These are phyloP conservation scores for Vitis labrusca DNA, from an alignment of 164 flowering plant genomes.

Conservation along the genomic window DNA sequence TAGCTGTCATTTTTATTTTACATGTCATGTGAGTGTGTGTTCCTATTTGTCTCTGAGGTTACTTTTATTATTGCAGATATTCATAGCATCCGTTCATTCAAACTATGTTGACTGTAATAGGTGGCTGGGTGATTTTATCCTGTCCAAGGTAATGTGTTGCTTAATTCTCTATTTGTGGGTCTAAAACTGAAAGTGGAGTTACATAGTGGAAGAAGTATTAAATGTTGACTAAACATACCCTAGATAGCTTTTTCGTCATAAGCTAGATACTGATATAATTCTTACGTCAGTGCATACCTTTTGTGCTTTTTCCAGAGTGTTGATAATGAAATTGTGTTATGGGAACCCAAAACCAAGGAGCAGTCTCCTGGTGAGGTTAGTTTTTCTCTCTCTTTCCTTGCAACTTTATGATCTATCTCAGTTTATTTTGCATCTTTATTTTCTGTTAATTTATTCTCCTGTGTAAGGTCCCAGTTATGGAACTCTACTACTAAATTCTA, in stretches of 20 bases:
- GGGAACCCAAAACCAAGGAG: slow-evolving; percentile 95
- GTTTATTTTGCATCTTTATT: not conserved
- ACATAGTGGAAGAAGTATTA: not conserved
- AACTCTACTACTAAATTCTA: not conserved
- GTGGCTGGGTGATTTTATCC: slow-evolving; percentile 96
- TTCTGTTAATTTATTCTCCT: not conserved
- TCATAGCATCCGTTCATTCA: slow-evolving; percentile 85
- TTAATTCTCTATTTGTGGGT: not conserved
- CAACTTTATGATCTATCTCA: not conserved
- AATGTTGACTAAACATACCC: not conserved
- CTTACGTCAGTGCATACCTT: slow-evolving; percentile 6
- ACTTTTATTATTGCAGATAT: slow-evolving; percentile 48
- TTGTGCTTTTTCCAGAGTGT: slow-evolving; percentile 65
- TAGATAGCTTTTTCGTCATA: not conserved
- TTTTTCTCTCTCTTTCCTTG: not conserved
- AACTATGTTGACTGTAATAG: slow-evolving; percentile 97
- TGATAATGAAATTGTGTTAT: slow-evolving; percentile 89
- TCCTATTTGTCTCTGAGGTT: slow-evolving; percentile 1
- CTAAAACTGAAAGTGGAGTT: not conserved
- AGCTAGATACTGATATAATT: not conserved
- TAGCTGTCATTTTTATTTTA: slow-evolving; percentile 7
- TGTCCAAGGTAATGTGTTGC: slow-evolving; percentile 74
- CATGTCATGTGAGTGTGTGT: not conserved
- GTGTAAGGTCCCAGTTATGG: not conserved
- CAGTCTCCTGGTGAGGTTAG: slow-evolving; percentile 91